Evolutionary conservation across 1,284 basidiomycete genomes (phyloP).

Genomic region (Papiliotrema laurentii): DNA sequence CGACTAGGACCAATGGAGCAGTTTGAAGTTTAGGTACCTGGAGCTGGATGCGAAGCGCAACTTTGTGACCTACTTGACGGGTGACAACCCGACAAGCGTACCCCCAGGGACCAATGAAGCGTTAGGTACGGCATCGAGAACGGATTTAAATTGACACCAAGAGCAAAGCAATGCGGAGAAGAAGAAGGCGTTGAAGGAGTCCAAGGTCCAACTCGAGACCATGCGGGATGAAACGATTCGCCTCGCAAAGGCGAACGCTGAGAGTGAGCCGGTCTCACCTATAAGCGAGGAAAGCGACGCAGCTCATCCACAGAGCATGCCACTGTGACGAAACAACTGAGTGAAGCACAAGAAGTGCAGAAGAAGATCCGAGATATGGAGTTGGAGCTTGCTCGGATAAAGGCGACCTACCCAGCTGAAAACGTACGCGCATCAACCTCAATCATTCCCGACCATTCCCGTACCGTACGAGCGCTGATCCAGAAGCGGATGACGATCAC

Average conservation of each 20-base stretch:
- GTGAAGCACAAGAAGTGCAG: constrained; percentile 58
- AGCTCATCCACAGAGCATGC: constrained; percentile 24
- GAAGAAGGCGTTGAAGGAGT: constrained; percentile 61
- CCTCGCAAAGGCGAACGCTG: constrained; percentile 29
- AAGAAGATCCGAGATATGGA: constrained; percentile 75
- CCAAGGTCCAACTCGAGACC: constrained; percentile 60
- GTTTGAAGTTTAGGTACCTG: constrained; percentile 77
- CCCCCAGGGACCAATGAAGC: constrained; percentile 68
- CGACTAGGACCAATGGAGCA: constrained; percentile 65
- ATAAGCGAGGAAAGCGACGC: too few relatives aligned
- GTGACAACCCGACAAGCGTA: constrained; percentile 67
- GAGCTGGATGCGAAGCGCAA: constrained; percentile 82
- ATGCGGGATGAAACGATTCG: constrained; percentile 58
- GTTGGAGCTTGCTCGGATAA: constrained; percentile 67
- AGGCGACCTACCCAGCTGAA: constrained; percentile 65
- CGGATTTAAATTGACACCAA: constrained; percentile 25
- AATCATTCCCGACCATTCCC: constrained; percentile 2
- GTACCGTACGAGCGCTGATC: neutral
- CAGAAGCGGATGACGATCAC: constrained; percentile 66
- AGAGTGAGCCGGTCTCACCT: constrained; percentile 38
- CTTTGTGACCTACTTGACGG: constrained; percentile 76
- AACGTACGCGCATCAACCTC: constrained; percentile 27
- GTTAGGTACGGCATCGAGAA: constrained; percentile 28
- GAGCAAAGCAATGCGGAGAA: constrained; percentile 60
- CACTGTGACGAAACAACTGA: constrained; percentile 45